Conservation (phyloP, 208 protist genomes). For the Acanthamoeba castellanii region DNA sequence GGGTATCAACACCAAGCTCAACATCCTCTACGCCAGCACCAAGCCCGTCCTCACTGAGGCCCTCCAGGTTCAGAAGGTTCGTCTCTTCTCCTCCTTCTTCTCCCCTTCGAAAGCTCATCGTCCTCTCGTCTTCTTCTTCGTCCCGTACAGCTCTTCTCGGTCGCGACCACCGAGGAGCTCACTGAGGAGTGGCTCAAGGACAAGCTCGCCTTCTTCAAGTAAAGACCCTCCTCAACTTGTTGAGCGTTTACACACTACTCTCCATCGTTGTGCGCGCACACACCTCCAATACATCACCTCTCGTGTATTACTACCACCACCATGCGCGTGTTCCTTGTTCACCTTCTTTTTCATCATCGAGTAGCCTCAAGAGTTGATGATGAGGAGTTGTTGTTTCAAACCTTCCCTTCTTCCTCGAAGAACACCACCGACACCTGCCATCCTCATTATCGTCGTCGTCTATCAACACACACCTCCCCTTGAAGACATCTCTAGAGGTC, state of each 20-base stretch:
- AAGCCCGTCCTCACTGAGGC: constrained; percentile 55
- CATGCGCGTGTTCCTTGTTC: background rate
- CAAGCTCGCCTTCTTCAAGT: constrained; percentile 72
- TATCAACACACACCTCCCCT: background rate
- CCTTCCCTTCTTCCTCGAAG: background rate
- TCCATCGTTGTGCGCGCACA: background rate
- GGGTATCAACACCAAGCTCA: constrained; percentile 72
- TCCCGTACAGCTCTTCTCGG: constrained; percentile 17
- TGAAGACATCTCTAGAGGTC: no score
- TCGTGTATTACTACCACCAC: no score
- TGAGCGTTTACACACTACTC: background rate
- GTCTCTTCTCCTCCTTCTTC: background rate
- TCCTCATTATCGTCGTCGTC: background rate
- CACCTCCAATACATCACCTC: no score
- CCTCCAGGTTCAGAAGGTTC: constrained; percentile 61
- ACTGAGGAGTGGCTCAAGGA: constrained; percentile 66
- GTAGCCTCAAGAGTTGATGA: no score
- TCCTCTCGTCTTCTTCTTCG: background rate
- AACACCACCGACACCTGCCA: background rate
- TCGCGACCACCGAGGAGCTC: constrained; percentile 33
- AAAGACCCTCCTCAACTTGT: background rate
- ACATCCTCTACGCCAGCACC: constrained; percentile 71
- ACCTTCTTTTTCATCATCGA: no score
- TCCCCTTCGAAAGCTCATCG: background rate
- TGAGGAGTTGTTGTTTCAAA: background rate